Evolutionary conservation across 2,329 filamentous ascomycete genomes (phyloP).

Genomic region (Sordariomycetes sp.): DNA sequence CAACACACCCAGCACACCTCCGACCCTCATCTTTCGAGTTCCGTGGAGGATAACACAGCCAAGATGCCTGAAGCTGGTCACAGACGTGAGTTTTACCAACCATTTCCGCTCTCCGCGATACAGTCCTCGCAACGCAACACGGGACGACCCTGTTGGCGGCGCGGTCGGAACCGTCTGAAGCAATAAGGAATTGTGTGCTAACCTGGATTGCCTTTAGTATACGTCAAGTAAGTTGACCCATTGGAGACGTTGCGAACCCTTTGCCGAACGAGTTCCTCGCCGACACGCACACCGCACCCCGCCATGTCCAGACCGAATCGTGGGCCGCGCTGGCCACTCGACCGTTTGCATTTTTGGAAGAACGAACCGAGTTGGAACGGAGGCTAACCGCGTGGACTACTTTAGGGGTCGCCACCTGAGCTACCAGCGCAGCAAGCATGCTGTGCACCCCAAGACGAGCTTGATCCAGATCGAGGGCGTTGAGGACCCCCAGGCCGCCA

Average conservation of each 20-base stretch:
- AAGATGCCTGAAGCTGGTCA: constrained; percentile 86
- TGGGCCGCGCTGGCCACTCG: constrained; percentile 1
- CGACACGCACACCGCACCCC: constrained; percentile 1
- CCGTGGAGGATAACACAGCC: constrained; percentile 25
- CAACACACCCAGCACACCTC: constrained; percentile 3
- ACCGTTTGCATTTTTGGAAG: constrained; percentile 6
- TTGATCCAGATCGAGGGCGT: constrained; percentile 99
- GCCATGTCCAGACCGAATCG: constrained; percentile 5
- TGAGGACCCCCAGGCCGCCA: constrained; percentile 78
- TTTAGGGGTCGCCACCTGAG: constrained; percentile 90
- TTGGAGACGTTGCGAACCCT: constrained; percentile 1
- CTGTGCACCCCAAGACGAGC: constrained; percentile 80
- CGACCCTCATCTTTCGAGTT: constrained; percentile 24
- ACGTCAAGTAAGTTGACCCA: constrained; percentile 69
- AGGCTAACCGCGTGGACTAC: constrained; percentile 8
- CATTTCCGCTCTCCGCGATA: not conserved
- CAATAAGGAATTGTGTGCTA: constrained; percentile 16
- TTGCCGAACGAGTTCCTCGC: not conserved
- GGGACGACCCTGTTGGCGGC: not conserved
- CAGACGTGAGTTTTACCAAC: constrained; percentile 60
- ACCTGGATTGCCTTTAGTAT: constrained; percentile 47
- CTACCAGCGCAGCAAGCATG: constrained; percentile 93
- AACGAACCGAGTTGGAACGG: constrained; percentile 1
- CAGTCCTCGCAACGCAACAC: constrained; percentile 2
- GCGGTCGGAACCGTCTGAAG: not conserved